Percentiles rank a stretch among this genome's conserved stretches.
phyloP scores from a whole-genome alignment of 2,329 filamentous ascomycete species.

The Trichothecium roseum region DNA sequence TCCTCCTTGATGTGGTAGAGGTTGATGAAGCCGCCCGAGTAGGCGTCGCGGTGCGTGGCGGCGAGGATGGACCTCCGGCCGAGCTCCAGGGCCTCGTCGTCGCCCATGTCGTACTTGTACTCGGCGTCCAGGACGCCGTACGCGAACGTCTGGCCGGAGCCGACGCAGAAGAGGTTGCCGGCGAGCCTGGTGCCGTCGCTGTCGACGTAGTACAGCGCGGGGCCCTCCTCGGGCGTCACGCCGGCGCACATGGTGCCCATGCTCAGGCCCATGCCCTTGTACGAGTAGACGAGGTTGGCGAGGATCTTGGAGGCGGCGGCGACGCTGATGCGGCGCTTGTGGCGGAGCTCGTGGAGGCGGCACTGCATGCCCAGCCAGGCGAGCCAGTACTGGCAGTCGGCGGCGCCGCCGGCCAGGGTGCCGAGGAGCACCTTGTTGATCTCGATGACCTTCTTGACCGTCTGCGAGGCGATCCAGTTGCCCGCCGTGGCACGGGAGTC shows the following conservation, averaged over 20 bases:
- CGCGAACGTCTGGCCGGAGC: constrained; percentile 95
- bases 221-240: constrained; percentile 89
- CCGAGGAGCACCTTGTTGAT: constrained; percentile 91
- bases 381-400: constrained; percentile 99
- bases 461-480: constrained; percentile 99
- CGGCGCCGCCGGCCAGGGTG: constrained; percentile 96
- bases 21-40: constrained; percentile 97
- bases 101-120: constrained; percentile 80
- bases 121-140: constrained; percentile 96
- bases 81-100: constrained; percentile 82
- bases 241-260: constrained; percentile 99
- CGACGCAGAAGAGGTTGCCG: constrained; percentile 96
- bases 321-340: constrained; percentile 97
- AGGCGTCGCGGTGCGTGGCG: constrained; percentile 95
- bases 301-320: constrained; percentile 97
- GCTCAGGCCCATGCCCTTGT: constrained; percentile 97
- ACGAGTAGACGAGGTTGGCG: constrained; percentile 93
- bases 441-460: constrained; percentile 99
- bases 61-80: constrained; percentile 88
- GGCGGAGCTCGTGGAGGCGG: constrained; percentile 94
- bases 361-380: constrained; percentile 98
- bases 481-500: constrained; percentile 95
- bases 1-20: constrained; percentile 98
- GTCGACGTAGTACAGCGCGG: constrained; percentile 98
- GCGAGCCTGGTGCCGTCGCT: constrained; percentile 79